Conservation (phyloP, 805 yeast genomes). For the Starmera amethionina region DNA sequence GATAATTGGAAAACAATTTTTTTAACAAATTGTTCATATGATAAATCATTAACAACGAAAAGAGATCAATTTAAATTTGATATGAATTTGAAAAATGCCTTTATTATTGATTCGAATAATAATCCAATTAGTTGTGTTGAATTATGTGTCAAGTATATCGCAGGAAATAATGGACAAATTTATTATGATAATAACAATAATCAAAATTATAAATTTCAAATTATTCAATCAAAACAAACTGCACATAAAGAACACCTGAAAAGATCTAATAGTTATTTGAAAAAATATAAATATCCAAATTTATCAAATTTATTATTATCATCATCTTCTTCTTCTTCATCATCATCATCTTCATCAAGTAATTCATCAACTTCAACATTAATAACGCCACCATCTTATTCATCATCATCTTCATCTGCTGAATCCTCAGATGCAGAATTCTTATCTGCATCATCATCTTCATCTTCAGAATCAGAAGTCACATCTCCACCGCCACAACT, state of each 20-base stretch:
- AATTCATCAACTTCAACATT: too few relatives aligned
- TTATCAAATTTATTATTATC: not conserved
- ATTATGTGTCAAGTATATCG: slow-evolving; percentile 30
- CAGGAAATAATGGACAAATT: slow-evolving; percentile 14
- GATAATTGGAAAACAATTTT: slow-evolving; percentile 41
- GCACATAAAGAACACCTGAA: not conserved
- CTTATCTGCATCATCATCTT: too few relatives aligned
- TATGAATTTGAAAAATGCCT: slow-evolving; percentile 28
- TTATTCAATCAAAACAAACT: slow-evolving; percentile 8
- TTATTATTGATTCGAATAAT: slow-evolving; percentile 9
- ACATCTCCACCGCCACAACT: too few relatives aligned
- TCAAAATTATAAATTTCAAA: slow-evolving; percentile 27
- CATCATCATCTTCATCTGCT: slow-evolving; percentile 5
- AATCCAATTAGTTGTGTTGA: slow-evolving; percentile 13
- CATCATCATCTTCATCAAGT: slow-evolving; percentile 1
- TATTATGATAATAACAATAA: slow-evolving; percentile 33
- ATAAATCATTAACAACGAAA: slow-evolving; percentile 11
- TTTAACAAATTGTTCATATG: slow-evolving; percentile 23
- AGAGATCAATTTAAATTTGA: slow-evolving; percentile 40
- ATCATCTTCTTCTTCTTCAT: slow-evolving; percentile 2
- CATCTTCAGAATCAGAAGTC: too few relatives aligned
- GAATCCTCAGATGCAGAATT: not conserved
- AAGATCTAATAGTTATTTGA: not conserved
- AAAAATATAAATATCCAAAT: not conserved
- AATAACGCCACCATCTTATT: not conserved